These are phyloP conservation scores for Cyberlindnera petersonii DNA, from an alignment of 805 yeast genomes.

Conservation along the genomic window DNA sequence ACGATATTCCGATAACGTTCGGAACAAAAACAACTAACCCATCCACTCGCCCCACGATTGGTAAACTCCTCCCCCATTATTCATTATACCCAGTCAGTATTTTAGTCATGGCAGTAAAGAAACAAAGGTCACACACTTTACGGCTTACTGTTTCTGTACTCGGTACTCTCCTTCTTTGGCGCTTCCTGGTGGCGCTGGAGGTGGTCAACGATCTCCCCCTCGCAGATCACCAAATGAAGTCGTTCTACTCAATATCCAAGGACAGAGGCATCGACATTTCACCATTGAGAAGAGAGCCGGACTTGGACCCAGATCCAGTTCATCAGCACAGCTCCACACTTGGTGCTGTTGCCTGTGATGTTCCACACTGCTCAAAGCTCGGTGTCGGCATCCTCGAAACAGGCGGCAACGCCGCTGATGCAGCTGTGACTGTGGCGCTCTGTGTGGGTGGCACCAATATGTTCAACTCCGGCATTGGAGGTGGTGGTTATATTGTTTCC, in stretches of 20 bases:
- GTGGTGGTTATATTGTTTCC: slow-evolving; percentile 62
- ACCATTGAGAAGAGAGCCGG: slow-evolving; percentile 34
- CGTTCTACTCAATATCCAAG: slow-evolving; percentile 7
- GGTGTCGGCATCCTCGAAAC: slow-evolving; percentile 30
- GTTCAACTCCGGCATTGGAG: slow-evolving; percentile 88
- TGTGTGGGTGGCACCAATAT: slow-evolving; percentile 84
- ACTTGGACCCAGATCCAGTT: slow-evolving; percentile 31
- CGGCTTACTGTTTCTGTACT: neutral
- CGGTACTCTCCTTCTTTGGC: slow-evolving; percentile 2
- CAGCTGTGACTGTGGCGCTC: slow-evolving; percentile 81
- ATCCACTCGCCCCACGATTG: no score
- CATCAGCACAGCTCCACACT: slow-evolving; percentile 23
- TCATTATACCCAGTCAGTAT: no score
- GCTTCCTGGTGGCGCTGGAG: slow-evolving; percentile 3
- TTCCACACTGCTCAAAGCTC: slow-evolving; percentile 35
- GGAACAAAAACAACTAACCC: no score
- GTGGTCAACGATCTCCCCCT: neutral
- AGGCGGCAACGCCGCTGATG: slow-evolving; percentile 86
- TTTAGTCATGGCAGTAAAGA: neutral
- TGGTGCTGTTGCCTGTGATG: slow-evolving; percentile 28
- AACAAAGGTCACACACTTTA: neutral
- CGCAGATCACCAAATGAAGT: neutral
- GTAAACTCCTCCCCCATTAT: no score
- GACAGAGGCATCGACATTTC: slow-evolving; percentile 36
- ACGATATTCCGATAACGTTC: no score